These are phyloP conservation scores for Dendrobium officinale DNA, from an alignment of 106 monocot genomes.

Conservation along the genomic window DNA sequence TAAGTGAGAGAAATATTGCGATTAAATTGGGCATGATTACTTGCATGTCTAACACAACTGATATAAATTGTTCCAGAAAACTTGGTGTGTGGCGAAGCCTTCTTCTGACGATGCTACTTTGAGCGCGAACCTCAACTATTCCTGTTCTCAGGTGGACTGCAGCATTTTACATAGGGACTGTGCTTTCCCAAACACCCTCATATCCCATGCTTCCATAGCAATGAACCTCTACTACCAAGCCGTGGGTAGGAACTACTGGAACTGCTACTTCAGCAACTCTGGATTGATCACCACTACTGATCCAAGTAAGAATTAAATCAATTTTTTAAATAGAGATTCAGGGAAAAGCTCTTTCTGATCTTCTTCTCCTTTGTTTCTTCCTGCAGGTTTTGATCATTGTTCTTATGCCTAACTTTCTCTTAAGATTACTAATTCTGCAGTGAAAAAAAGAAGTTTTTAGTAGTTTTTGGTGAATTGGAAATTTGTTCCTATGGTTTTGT, in stretches of 20 bases:
- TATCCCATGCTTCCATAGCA: conserved; percentile 16
- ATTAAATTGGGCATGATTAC: neutral
- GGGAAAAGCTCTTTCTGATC: neutral
- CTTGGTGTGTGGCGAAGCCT: conserved; percentile 26
- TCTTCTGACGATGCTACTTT: conserved; percentile 6
- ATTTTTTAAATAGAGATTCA: neutral
- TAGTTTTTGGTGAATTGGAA: neutral
- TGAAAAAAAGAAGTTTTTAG: neutral
- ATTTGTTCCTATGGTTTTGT: neutral
- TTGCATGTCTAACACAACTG: neutral
- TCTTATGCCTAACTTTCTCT: neutral
- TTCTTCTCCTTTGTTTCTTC: neutral
- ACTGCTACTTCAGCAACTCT: conserved; percentile 20
- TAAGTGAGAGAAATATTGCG: neutral
- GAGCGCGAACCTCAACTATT: conserved; percentile 11
- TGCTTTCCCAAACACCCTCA: conserved; percentile 15
- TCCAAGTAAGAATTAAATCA: conserved; percentile 10
- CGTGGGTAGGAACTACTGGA: conserved; percentile 13
- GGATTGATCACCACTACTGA: conserved; percentile 6
- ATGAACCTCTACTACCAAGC: conserved; percentile 32
- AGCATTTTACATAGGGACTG: neutral
- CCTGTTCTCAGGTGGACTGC: conserved; percentile 18
- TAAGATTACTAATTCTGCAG: neutral
- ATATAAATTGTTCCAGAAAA: conserved; percentile 7
- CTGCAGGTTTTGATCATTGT: neutral